Evolutionary conservation across 768 basidiomycete species (phyloP).

Genomic region (Grammothele lineata): DNA sequence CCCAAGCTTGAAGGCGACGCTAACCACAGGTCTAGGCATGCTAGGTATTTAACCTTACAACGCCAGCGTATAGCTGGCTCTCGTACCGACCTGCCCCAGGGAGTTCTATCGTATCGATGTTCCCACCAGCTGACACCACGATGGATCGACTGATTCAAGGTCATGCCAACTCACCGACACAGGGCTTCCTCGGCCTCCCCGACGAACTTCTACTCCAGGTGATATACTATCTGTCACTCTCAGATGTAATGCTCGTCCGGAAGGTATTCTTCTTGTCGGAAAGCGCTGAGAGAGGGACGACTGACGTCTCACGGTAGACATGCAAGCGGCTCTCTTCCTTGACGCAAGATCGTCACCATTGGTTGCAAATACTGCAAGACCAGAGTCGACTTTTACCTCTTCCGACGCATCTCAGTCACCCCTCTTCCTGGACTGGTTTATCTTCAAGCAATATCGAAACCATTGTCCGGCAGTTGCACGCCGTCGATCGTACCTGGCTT

Average conservation of each 20-base stretch:
- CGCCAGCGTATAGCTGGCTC: too few species aligned
- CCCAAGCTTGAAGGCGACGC: too few species aligned
- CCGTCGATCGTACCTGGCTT: conserved; percentile 15
- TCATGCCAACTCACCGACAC: too few species aligned
- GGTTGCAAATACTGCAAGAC: conserved; percentile 15
- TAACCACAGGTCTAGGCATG: too few species aligned
- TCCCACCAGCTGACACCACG: too few species aligned
- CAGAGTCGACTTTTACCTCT: conserved; percentile 12
- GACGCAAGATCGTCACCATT: conserved; percentile 17
- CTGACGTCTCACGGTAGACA: conserved; percentile 1
- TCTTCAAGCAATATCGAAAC: conserved; percentile 4
- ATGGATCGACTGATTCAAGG: too few species aligned
- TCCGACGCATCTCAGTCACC: conserved; percentile 5
- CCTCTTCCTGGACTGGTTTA: not conserved
- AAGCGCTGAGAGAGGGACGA: not conserved
- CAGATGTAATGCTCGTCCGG: conserved; percentile 16
- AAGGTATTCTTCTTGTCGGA: conserved; percentile 18
- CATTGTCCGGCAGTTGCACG: conserved; percentile 1
- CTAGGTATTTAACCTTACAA: too few species aligned
- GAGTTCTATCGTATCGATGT: too few species aligned
- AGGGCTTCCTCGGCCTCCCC: conserved; percentile 20
- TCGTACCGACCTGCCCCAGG: too few species aligned
- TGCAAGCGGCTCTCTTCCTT: conserved; percentile 5
- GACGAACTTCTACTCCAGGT: conserved; percentile 20
- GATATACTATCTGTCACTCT: conserved; percentile 9